Base-by-base conservation (phyloP, 1,284 basidiomycete genomes). In the Heterobasidion annosum region DNA sequence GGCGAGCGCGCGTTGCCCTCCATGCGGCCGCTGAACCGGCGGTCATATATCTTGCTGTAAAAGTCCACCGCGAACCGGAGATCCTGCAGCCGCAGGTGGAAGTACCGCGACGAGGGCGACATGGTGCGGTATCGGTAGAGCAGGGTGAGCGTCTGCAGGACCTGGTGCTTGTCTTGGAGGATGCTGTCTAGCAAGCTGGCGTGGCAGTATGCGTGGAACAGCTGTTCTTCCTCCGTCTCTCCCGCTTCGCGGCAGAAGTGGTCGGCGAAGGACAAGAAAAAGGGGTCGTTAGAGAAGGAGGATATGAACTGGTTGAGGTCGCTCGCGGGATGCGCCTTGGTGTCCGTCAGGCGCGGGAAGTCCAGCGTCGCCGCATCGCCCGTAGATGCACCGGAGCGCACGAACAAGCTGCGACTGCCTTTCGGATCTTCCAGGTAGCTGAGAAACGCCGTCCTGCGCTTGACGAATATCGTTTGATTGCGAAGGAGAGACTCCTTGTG, bases 391-490 rank as follows among this genome's bases (percentile, higher is more conserved):
- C 91, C 78, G 52, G 90, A 82, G 50, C 88, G 80, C 50, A 92
- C 83, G 66, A 93, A 91, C 10, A 98, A 77, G 67, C 91, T 93
- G 49, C 93, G 81, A 61, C 91, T 93, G 7, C 95, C 95, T 59
- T 90, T 83, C 0, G 95, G 92, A 70, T 98, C 96, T 61, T 93
- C 89, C 10, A 85, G 84, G 64, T 98, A 98, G 66, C 91, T 91
- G 47, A 98, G 74, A 68, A 94, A 95, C 0, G 93, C 94, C 0
- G 92, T 88, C 47, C 92, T 82, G 18, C 95, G 85, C 69, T 98
- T 96, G 55, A 98, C 95, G 61, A 83, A 93, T 18, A 98, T 74
- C 0, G 90, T 95, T 60, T 92, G 88, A 55, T 79, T 88, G 45
- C 75, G 77, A 35, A 95, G 70, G 34, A 97, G 77, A 7, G 77